These are phyloP conservation scores for Dioszegia aurantiaca DNA, from an alignment of 768 basidiomycete species.

Conservation along the genomic window DNA sequence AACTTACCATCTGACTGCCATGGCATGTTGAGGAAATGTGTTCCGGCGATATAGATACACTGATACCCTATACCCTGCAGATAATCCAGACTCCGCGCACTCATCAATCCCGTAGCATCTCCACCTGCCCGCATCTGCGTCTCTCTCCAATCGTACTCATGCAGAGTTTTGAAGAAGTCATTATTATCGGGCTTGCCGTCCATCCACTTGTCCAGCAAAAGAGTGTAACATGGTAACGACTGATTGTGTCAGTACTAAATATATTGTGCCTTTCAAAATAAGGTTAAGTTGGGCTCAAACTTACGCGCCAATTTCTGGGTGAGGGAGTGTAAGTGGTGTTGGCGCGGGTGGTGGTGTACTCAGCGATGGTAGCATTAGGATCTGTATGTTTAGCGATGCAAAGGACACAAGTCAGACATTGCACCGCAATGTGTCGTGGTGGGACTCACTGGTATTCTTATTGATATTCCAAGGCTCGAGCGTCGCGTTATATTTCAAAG, in stretches of 20 bases:
- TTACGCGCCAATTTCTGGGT: slow-evolving; percentile 75
- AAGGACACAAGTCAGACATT: background rate
- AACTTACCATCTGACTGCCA: slow-evolving; percentile 92
- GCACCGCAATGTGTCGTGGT: background rate
- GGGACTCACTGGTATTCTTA: slow-evolving; percentile 47
- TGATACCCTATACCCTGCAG: slow-evolving; percentile 81
- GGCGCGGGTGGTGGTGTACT: slow-evolving; percentile 64
- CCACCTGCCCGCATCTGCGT: slow-evolving; percentile 86
- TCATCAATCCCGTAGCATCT: slow-evolving; percentile 73
- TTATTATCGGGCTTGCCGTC: slow-evolving; percentile 91
- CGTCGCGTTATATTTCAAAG: slow-evolving; percentile 44
- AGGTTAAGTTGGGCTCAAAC: too few relatives aligned
- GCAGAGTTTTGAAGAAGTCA: slow-evolving; percentile 76
- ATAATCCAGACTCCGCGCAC: slow-evolving; percentile 69
- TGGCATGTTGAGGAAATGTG: slow-evolving; percentile 90
- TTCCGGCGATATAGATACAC: slow-evolving; percentile 86
- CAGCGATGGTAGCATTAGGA: slow-evolving; percentile 54
- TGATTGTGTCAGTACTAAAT: too few relatives aligned
- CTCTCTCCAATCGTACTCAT: slow-evolving; percentile 80
- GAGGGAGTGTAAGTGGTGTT: slow-evolving; percentile 72
- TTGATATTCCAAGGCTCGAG: slow-evolving; percentile 52
- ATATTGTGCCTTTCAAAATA: too few relatives aligned
- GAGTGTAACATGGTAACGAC: slow-evolving; percentile 49
- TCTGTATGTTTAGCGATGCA: slow-evolving; percentile 15
- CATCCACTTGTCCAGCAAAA: slow-evolving; percentile 83